These are phyloP conservation scores for Metarhizium rileyi DNA, from an alignment of 2,329 filamentous ascomycete genomes.

Conservation along the genomic window DNA sequence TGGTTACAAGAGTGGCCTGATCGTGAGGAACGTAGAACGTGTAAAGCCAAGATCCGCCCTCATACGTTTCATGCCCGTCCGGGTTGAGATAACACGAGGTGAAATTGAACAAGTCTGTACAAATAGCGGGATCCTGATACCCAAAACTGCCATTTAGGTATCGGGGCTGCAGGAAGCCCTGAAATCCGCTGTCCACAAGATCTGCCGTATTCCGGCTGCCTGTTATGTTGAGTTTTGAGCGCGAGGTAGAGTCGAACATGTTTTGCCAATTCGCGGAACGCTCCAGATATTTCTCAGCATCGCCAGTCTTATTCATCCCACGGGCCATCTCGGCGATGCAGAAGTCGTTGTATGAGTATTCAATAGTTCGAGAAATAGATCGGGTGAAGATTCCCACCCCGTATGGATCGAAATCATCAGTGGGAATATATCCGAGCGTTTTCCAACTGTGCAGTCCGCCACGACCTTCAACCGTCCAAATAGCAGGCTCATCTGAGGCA, in stretches of 20 bases:
- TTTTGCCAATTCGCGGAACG: conserved; percentile 62
- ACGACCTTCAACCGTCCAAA: conserved; percentile 61
- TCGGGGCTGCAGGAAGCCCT: conserved; percentile 61
- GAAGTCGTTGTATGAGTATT: conserved; percentile 75
- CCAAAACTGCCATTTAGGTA: conserved; percentile 56
- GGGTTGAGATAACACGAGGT: conserved; percentile 25
- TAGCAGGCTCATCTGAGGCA: conserved; percentile 39
- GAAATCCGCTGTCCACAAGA: conserved; percentile 13
- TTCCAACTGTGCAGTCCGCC: conserved; percentile 67
- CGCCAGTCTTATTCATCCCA: conserved; percentile 41
- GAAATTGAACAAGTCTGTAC: conserved; percentile 33
- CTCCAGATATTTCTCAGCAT: conserved; percentile 48
- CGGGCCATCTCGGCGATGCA: conserved; percentile 55
- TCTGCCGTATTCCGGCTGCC: background rate
- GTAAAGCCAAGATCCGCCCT: conserved; percentile 64
- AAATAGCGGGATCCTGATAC: conserved; percentile 49
- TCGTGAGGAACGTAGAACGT: conserved; percentile 48
- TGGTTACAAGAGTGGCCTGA: conserved; percentile 35
- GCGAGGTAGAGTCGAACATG: conserved; percentile 38
- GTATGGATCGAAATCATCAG: conserved; percentile 53
- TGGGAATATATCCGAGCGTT: conserved; percentile 60
- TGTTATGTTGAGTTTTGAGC: conserved; percentile 11
- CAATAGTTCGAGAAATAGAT: conserved; percentile 63
- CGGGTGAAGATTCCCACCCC: conserved; percentile 58
- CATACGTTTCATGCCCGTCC: conserved; percentile 44